These are phyloP conservation scores for Antrodiella citrinella DNA, from an alignment of 768 basidiomycete species.

Conservation along the genomic window DNA sequence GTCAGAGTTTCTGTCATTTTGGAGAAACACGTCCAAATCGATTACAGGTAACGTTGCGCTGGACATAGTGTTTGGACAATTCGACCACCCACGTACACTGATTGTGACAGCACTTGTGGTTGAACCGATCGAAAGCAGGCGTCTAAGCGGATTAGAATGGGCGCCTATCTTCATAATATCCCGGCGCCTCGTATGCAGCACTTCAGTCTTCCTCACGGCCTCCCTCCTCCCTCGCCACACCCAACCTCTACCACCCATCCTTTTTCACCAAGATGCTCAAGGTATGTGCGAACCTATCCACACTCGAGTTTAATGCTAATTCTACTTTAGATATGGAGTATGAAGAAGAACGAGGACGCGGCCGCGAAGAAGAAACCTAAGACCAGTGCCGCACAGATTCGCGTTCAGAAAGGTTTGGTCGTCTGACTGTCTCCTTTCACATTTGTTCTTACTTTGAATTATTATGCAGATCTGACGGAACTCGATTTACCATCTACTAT, in stretches of 20 bases:
- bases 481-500: constrained; percentile 94
- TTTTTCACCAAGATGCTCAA: constrained; percentile 32
- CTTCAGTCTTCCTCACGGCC: constrained; percentile 3
- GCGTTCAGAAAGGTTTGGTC: constrained; percentile 98
- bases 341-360: constrained; percentile 99
- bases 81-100: background rate
- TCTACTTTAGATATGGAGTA: constrained; percentile 80
- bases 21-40: constrained; percentile 67
- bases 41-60: constrained; percentile 59
- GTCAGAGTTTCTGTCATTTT: constrained; percentile 34
- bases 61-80: constrained; percentile 25
- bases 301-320: constrained; percentile 8
- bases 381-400: constrained; percentile 95
- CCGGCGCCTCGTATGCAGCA: background rate
- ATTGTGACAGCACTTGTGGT: background rate
- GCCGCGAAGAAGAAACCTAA: constrained; percentile 98
- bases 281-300: too few relatives aligned
- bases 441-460: background rate
- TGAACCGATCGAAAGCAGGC: background rate
- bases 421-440: background rate
- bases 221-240: constrained; percentile 13
- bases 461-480: constrained; percentile 86
- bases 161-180: too few relatives aligned
- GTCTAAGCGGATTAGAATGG: background rate
- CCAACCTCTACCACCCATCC: constrained; percentile 8